These are phyloP conservation scores for Excoecaria agallocha DNA, from an alignment of 345 rosid species.

Conservation along the genomic window DNA sequence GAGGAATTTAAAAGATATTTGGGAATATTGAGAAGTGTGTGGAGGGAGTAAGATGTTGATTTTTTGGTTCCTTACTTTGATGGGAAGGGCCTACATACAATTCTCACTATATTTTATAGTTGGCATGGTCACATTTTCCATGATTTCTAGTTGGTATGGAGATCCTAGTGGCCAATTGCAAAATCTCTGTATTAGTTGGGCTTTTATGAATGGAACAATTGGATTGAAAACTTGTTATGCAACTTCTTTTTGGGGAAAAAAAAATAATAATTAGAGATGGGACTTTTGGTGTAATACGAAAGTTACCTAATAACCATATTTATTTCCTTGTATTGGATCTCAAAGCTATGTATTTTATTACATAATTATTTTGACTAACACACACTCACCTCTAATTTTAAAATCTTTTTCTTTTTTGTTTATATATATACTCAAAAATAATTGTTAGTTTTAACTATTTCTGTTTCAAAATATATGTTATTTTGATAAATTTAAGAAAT, in stretches of 20 bases:
- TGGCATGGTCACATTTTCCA: neutral
- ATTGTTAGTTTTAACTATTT: too few relatives aligned
- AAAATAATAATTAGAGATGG: too few relatives aligned
- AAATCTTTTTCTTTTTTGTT: too few relatives aligned
- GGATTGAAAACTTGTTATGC: neutral
- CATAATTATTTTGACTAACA: too few relatives aligned
- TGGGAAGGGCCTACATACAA: conserved; percentile 37
- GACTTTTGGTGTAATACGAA: neutral
- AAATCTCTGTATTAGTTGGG: conserved; percentile 19
- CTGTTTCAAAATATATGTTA: too few relatives aligned
- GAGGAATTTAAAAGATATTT: neutral
- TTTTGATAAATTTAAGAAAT: too few relatives aligned
- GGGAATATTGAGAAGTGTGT: conserved; percentile 23
- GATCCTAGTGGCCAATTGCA: neutral
- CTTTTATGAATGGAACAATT: neutral
- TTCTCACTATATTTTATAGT: conserved; percentile 11
- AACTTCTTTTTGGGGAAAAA: too few relatives aligned
- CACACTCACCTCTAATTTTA: too few relatives aligned
- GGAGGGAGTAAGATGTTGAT: conserved; percentile 16
- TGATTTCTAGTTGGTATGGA: neutral
- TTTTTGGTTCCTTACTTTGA: conserved; percentile 42
- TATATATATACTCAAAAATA: too few relatives aligned
- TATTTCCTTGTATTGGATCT: too few relatives aligned
- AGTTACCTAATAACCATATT: neutral
- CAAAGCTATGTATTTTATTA: too few relatives aligned